These are phyloP conservation scores for Spatholobus suberectus DNA, from an alignment of 306 rosid genomes.

Conservation along the genomic window DNA sequence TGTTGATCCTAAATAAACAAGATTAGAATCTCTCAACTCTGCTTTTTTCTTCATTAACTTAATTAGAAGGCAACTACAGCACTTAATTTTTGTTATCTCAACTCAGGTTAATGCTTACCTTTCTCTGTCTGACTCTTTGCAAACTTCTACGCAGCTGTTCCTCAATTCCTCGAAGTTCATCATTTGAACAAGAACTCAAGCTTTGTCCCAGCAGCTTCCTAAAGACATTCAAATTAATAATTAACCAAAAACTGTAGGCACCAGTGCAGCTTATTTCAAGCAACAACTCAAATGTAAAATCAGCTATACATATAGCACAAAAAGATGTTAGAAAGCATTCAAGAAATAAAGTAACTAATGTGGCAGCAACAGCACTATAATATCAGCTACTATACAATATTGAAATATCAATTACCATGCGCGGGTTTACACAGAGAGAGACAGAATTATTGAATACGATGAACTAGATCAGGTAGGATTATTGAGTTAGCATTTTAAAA, in stretches of 20 bases:
- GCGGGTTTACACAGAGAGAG: neutral
- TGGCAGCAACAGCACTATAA: neutral
- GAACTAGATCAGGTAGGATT: neutral
- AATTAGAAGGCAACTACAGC: neutral
- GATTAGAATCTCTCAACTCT: neutral
- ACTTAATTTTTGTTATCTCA: neutral
- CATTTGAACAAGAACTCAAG: conserved; percentile 51
- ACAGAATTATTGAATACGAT: neutral
- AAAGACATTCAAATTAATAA: conserved; percentile 22
- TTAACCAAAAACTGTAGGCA: neutral
- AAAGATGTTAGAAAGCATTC: neutral
- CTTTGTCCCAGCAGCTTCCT: conserved; percentile 70
- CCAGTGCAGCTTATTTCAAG: neutral
- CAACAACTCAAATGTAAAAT: neutral
- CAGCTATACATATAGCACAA: neutral
- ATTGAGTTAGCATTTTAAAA: neutral
- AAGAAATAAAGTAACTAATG: neutral
- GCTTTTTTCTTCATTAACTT: neutral
- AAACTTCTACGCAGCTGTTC: conserved; percentile 58
- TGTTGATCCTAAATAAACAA: conserved; percentile 49
- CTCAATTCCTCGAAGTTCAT: conserved; percentile 55
- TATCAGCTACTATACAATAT: neutral
- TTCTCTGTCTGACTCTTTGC: conserved; percentile 50
- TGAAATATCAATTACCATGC: neutral
- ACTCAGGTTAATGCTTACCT: conserved; percentile 48